Evolutionary conservation across 2,329 filamentous ascomycete genomes (phyloP), one percentile per base, ranked within the genome.

Genomic region (Penicillium psychrosexuale): DNA sequence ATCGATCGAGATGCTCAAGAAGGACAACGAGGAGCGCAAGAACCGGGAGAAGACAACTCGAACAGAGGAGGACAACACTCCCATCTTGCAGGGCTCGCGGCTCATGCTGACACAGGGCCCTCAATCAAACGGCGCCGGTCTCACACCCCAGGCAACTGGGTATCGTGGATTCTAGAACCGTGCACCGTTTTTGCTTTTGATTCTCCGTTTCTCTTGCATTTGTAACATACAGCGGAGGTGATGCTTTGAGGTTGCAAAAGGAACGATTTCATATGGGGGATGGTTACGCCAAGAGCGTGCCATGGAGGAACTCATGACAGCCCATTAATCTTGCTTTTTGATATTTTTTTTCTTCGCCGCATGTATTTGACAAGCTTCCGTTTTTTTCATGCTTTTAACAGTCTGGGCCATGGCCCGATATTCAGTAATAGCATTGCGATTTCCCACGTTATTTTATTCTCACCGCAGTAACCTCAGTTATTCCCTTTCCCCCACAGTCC

Each of bases 71-170:
- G 91, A 96, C 69, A 93, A 89, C 74, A 92, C 91, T 0, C 94
- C 94, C 5, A 97, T 99, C 67, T 84, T 99, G 27, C 92, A 93
- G 51, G 88, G 85, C 60, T 88, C 86, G 61, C 86, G 94, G 50
- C 83, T 99, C 49, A 96, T 99, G 92, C 89, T 99, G 65, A 99
- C 94, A 36, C 91, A 95, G 68, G 94, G 92, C 9, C 90, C 93
- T 67, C 90, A 94, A 69, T 81, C 90, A 22, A 97, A 97, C 70
- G 51, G 51, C 22, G 51, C 30, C 37, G 93, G 93, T 54, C 90
- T 97, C 68, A 87, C 88, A 56, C 89, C 92, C 55, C 92, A 97
- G 79, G 83, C 89, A 49, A 97, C 93, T 61, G 91, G 89, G 57
- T 92, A 84, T 75, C 77, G 78, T 54, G 77, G 75, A 49, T 83